Conservation (phyloP, 208 protist species). For the Wallacemonas rigidus region DNA sequence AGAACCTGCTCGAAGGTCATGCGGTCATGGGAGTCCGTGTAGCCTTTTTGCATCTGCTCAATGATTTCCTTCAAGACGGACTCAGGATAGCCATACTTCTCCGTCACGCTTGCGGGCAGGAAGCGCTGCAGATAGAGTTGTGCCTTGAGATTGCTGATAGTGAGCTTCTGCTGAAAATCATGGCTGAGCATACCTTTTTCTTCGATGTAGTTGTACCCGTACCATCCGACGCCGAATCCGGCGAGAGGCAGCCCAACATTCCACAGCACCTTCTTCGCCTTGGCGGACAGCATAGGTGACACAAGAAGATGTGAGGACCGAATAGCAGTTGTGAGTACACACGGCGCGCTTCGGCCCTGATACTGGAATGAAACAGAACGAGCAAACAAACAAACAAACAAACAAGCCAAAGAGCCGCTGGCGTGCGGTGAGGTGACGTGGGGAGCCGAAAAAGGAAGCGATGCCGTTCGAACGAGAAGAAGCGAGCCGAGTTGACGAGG, state of each 20-base stretch:
- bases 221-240: constrained; percentile 76
- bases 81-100: constrained; percentile 62
- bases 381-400: too few species aligned
- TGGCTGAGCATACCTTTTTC: constrained; percentile 44
- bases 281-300: not conserved
- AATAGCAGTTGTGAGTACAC: too few species aligned
- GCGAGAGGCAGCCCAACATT: constrained; percentile 42
- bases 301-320: not conserved
- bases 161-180: constrained; percentile 40
- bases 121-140: constrained; percentile 54
- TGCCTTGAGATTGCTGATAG: constrained; percentile 61
- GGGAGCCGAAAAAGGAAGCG: too few species aligned
- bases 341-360: too few species aligned
- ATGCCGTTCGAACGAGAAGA: too few species aligned
- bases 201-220: constrained; percentile 44
- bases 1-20: constrained; percentile 84
- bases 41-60: constrained; percentile 44
- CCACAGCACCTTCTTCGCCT: constrained; percentile 12
- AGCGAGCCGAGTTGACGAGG: too few species aligned
- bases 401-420: too few species aligned
- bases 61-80: constrained; percentile 55
- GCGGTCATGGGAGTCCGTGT: constrained; percentile 39
- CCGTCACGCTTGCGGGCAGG: constrained; percentile 46
- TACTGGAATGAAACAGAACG: too few species aligned
- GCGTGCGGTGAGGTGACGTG: too few species aligned